Base-by-base conservation (phyloP, 139 green algal genomes). In the Microglena sp. region DNA sequence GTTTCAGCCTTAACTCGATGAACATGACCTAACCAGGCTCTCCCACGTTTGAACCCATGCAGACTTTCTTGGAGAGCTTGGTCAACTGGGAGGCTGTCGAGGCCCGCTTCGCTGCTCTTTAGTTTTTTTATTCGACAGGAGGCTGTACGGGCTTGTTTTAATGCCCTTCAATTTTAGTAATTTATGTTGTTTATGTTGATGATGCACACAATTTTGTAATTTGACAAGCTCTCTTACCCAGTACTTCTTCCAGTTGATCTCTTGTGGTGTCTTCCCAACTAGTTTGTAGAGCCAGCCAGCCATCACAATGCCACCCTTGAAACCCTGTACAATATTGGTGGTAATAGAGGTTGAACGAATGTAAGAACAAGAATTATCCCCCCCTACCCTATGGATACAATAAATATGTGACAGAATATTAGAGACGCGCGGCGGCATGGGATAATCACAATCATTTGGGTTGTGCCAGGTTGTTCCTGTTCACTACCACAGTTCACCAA, bases 11-110 rank as follows among this genome's bases (percentile, higher is more conserved):
- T n/a, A n/a, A n/a, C n/a, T n/a, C n/a, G n/a, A n/a, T n/a, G n/a
- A n/a, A n/a, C n/a, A n/a, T n/a, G n/a, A n/a, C n/a, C n/a, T n/a
- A n/a, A n/a, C n/a, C n/a, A n/a, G n/a, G n/a, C n/a, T n/a, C n/a
- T n/a, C n/a, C n/a, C n/a, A n/a, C n/a, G n/a, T n/a, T n/a, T n/a
- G n/a, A n/a, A n/a, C n/a, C n/a, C n/a, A n/a, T n/a, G n/a, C 66
- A 73, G 63, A 94, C 77, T 29, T 95, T 92, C 72, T 46, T 96
- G 1, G 77, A 92, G 30, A 87, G 90, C 66, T 80, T 96, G 36
- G 79, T 96, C 44, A 84, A 87, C 81, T 96, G 89, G 89, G 78
- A 95, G 11, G 60, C 55, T 2, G 88, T 95, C 0, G 60, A 71
- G n/a, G 67, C 55, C 5, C 76, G 82, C 45, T 87, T 83, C 40